A percentile compares a stretch with the other conserved stretches of the same genome.
Evolutionary conservation across 106 monocot genomes (phyloP).

Genomic region (Iris macrosiphon): DNA sequence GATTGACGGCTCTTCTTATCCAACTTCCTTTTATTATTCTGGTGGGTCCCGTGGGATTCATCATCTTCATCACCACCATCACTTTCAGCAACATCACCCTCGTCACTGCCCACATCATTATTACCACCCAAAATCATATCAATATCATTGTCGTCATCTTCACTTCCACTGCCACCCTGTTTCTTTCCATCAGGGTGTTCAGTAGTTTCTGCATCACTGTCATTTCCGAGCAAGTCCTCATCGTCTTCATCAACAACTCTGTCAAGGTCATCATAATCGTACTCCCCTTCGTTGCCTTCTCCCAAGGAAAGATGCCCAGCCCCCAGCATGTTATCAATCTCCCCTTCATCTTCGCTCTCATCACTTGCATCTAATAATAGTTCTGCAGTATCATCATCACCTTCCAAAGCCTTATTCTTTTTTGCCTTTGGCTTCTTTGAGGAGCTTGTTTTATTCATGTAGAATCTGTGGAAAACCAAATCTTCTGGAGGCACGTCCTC

Average conservation of each 20-base stretch:
- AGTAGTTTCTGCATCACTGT: conserved; percentile 32
- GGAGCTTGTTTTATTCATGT: conserved; percentile 66
- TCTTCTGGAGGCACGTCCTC: conserved; percentile 93
- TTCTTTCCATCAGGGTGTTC: background rate
- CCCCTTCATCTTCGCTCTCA: conserved; percentile 45
- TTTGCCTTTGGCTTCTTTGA: conserved; percentile 37
- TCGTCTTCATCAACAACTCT: conserved; percentile 58
- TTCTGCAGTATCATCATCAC: conserved; percentile 39
- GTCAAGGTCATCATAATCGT: conserved; percentile 86
- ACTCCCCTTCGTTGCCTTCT: conserved; percentile 41
- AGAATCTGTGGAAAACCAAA: conserved; percentile 84
- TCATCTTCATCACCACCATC: conserved; percentile 15
- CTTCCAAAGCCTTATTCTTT: conserved; percentile 35
- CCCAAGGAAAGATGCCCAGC: conserved; percentile 12
- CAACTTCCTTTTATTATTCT: conserved; percentile 41
- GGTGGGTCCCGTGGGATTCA: background rate
- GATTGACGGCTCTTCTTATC: conserved; percentile 24
- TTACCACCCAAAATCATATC: conserved; percentile 6
- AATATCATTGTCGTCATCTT: conserved; percentile 10
- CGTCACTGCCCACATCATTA: no score
- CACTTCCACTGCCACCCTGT: background rate
- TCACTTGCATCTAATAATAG: conserved; percentile 29
- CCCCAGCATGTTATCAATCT: conserved; percentile 59
- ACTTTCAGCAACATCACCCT: background rate
- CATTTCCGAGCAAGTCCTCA: conserved; percentile 65